phyloP scores from a whole-genome alignment of 208 protist species.

The Trichomonas vaginalis region DNA sequence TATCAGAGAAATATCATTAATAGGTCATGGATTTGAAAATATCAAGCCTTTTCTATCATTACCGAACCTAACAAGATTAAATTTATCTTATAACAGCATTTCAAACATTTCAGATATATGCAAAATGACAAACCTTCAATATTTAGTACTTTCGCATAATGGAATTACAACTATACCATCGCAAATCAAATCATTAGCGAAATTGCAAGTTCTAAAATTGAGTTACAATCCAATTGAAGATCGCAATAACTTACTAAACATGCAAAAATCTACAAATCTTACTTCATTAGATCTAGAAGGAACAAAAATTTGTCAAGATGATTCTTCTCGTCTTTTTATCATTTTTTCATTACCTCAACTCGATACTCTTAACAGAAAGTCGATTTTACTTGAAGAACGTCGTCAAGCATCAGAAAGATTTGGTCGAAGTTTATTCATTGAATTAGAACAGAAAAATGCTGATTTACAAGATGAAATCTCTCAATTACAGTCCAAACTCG shows the following conservation, averaged over 20 bases:
- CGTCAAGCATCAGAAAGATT: neutral
- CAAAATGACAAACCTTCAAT: neutral
- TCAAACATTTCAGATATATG: neutral
- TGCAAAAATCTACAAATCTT: neutral
- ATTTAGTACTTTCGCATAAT: neutral
- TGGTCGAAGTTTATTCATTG: neutral
- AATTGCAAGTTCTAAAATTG: neutral
- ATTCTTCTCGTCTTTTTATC: neutral
- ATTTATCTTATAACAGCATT: neutral
- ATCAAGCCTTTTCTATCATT: neutral
- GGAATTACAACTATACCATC: neutral
- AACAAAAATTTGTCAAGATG: neutral
- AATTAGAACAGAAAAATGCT: neutral
- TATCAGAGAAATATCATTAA: neutral
- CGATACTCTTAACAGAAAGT: neutral
- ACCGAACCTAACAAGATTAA: neutral
- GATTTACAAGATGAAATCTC: neutral
- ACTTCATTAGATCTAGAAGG: neutral
- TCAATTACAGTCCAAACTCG: neutral
- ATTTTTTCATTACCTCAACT: neutral
- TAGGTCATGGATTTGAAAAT: neutral
- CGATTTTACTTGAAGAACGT: neutral
- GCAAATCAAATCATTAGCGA: neutral
- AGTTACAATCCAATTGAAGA: neutral
- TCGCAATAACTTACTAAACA: neutral